Evolutionary conservation across 2,329 filamentous ascomycete genomes (phyloP).

Genomic region (Cladobotryum mycophilum): DNA sequence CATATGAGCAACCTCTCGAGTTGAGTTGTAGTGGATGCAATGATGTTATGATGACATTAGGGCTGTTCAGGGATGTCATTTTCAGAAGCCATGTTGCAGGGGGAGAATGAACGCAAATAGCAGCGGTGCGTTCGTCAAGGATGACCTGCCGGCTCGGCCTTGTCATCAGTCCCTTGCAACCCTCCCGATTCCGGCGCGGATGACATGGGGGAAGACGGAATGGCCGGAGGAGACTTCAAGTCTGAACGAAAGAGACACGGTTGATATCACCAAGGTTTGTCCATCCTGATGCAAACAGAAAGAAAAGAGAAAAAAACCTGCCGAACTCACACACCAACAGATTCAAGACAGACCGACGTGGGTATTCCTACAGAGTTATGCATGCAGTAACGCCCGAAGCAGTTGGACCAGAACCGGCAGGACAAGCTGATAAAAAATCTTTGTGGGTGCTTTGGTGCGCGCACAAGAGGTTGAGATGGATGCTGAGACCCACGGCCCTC

Average conservation of each 20-base stretch:
- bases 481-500: conserved; percentile 10
- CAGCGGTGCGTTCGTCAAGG: too few species aligned
- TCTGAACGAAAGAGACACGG: not conserved
- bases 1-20: too few species aligned
- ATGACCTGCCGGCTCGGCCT: conserved; percentile 2
- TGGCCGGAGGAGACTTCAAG: not conserved
- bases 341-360: too few species aligned
- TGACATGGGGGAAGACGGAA: not conserved
- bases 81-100: too few species aligned
- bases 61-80: too few species aligned
- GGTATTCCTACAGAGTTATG: not conserved
- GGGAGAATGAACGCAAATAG: too few species aligned
- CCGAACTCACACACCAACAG: too few species aligned
- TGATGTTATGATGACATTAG: too few species aligned
- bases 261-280: not conserved
- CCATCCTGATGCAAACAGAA: not conserved
- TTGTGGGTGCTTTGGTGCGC: conserved; percentile 2
- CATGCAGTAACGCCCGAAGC: not conserved
- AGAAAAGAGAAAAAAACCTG: not conserved
- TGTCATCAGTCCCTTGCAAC: not conserved
- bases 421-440: conserved; percentile 11
- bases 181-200: not conserved
- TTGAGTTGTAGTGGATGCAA: too few species aligned
- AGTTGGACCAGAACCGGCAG: conserved; percentile 5
- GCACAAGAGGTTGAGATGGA: conserved; percentile 7